phyloP scores from a whole-genome alignment of 2,329 filamentous ascomycete species.

The Davidsoniella australis region DNA sequence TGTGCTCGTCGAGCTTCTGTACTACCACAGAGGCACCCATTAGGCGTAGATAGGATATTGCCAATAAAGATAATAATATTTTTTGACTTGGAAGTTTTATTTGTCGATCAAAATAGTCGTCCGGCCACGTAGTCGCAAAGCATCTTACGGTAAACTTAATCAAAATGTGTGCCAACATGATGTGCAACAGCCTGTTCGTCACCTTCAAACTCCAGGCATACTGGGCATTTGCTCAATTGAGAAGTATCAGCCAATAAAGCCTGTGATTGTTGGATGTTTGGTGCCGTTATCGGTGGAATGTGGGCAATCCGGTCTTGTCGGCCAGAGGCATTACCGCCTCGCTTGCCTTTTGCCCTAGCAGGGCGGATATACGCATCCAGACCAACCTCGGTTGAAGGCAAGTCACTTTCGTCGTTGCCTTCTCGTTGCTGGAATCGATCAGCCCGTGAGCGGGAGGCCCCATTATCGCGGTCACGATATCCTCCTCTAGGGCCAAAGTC shows the following conservation, averaged over 20 bases:
- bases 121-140: too few relatives aligned
- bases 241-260: not conserved
- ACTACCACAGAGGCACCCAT: too few relatives aligned
- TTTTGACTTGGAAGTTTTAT: too few relatives aligned
- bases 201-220: constrained; percentile 49
- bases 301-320: not conserved
- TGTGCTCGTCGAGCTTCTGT: too few relatives aligned
- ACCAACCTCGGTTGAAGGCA: constrained; percentile 18
- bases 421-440: constrained; percentile 14
- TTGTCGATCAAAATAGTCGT: too few relatives aligned
- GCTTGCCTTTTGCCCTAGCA: constrained; percentile 16
- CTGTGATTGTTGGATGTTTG: not conserved
- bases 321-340: not conserved
- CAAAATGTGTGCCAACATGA: constrained; percentile 46
- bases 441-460: constrained; percentile 7
- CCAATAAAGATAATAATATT: too few relatives aligned
- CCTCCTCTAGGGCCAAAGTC: not conserved
- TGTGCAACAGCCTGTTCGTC: constrained; percentile 51
- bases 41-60: too few relatives aligned
- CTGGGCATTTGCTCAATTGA: constrained; percentile 34
- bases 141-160: not conserved
- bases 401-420: constrained; percentile 11
- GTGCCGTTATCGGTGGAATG: not conserved
- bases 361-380: constrained; percentile 33
- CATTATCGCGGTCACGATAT: constrained; percentile 17